Evolutionary conservation across 768 basidiomycete genomes (phyloP).

Genomic region (Pleurotus ostreatus): DNA sequence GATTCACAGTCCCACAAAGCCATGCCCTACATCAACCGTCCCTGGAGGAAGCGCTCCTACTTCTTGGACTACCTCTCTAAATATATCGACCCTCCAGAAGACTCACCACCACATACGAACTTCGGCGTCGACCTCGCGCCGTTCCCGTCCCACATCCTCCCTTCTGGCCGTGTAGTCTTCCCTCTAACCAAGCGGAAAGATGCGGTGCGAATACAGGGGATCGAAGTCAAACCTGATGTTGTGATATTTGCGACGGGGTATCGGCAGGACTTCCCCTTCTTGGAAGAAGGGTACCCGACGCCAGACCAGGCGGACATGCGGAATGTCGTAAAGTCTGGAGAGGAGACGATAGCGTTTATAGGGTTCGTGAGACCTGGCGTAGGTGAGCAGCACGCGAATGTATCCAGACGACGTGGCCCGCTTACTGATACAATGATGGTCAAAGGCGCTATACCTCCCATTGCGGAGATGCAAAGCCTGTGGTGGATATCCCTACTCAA

Average conservation of each 20-base stretch:
- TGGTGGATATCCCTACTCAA: constrained; percentile 52
- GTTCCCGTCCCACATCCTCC: constrained; percentile 43
- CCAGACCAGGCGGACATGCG: constrained; percentile 40
- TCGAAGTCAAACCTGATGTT: constrained; percentile 41
- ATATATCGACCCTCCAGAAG: constrained; percentile 57
- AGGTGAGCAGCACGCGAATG: constrained; percentile 26
- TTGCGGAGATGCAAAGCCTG: constrained; percentile 58
- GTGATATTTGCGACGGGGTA: constrained; percentile 49
- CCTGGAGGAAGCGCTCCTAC: constrained; percentile 40
- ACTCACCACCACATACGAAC: constrained; percentile 38
- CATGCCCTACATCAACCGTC: constrained; percentile 59
- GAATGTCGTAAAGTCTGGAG: constrained; percentile 37
- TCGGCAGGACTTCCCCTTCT: constrained; percentile 37
- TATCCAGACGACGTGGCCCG: no score
- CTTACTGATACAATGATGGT: constrained; percentile 2
- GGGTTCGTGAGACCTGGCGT: constrained; percentile 58
- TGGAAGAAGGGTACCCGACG: constrained; percentile 35
- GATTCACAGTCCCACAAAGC: constrained; percentile 44
- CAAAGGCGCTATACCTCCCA: constrained; percentile 52
- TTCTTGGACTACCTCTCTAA: constrained; percentile 43
- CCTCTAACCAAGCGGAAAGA: constrained; percentile 38
- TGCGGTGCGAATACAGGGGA: constrained; percentile 32
- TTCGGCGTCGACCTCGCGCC: constrained; percentile 51
- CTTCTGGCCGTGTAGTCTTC: constrained; percentile 42
- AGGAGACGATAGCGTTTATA: constrained; percentile 48